These are phyloP conservation scores for Mucor circinelloides DNA, from an alignment of 371 early-diverging fungal species.

Conservation along the genomic window DNA sequence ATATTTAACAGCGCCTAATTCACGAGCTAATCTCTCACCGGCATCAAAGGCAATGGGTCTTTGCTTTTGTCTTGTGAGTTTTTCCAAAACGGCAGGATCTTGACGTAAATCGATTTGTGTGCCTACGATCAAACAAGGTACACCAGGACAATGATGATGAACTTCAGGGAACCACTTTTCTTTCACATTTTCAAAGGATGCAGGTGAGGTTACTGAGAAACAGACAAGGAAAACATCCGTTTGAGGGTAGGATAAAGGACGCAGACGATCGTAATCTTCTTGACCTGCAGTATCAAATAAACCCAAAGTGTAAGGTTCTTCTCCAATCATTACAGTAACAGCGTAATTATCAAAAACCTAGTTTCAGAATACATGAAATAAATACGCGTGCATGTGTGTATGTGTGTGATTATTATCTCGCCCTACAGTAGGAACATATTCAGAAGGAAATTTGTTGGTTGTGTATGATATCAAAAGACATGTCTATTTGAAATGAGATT, in stretches of 20 bases:
- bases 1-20: conserved; percentile 96
- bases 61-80: conserved; percentile 83
- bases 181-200: conserved; percentile 91
- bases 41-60: conserved; percentile 81
- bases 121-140: conserved; percentile 96
- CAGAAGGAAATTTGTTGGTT: conserved; percentile 98
- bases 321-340: conserved; percentile 96
- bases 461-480: conserved; percentile 99
- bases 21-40: conserved; percentile 88
- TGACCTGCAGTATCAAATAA: conserved; percentile 97
- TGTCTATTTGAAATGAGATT: conserved; percentile 59
- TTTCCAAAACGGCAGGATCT: conserved; percentile 80
- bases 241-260: conserved; percentile 95
- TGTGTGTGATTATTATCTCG: not conserved
- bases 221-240: conserved; percentile 96
- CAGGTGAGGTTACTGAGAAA: conserved; percentile 93
- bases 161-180: conserved; percentile 94
- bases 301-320: conserved; percentile 89
- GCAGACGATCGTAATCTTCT: conserved; percentile 98
- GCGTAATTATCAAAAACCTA: conserved; percentile 99
- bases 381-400: not conserved
- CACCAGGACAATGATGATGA: conserved; percentile 96
- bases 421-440: conserved; percentile 97
- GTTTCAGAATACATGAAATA: not conserved
- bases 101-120: conserved; percentile 97